A percentile compares a stretch with the other conserved stretches of the same genome.
phyloP scores from a whole-genome alignment of 805 yeast species.

The Ogataea nonfermentans region DNA sequence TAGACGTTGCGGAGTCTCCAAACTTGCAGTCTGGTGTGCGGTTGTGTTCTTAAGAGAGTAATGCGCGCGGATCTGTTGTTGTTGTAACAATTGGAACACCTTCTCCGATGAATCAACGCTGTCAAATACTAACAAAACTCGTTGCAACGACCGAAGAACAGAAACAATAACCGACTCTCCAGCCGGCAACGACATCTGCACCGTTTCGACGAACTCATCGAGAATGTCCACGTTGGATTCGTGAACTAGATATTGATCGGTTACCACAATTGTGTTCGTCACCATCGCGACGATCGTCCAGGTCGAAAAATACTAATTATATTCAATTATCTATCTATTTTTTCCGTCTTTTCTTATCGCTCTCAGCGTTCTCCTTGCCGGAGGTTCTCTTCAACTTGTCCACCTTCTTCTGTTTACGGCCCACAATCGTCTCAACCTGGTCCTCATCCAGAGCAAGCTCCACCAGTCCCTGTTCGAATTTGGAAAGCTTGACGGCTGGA shows the following conservation, averaged over 20 bases:
- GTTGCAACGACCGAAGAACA: constrained; percentile 26
- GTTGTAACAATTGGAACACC: constrained; percentile 16
- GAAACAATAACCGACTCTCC: constrained; percentile 20
- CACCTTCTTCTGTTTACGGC: constrained; percentile 49
- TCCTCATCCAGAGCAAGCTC: constrained; percentile 79
- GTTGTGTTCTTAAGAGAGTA: constrained; percentile 24
- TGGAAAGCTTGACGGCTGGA: constrained; percentile 45
- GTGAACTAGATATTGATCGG: constrained; percentile 25
- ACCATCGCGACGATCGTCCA: constrained; percentile 6
- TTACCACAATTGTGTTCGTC: constrained; percentile 32
- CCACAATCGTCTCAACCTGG: constrained; percentile 59
- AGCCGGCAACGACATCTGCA: constrained; percentile 16
- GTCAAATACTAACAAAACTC: constrained; percentile 30
- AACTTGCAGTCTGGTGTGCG: background rate
- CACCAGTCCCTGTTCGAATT: constrained; percentile 73
- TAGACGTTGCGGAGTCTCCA: constrained; percentile 7
- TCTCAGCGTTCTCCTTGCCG: constrained; percentile 11
- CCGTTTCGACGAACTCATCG: constrained; percentile 16
- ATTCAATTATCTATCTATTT: constrained; percentile 4
- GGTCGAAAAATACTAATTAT: constrained; percentile 1
- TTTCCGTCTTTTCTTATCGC: constrained; percentile 12
- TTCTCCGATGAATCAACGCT: constrained; percentile 14
- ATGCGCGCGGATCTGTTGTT: constrained; percentile 22
- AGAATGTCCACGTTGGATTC: constrained; percentile 19
- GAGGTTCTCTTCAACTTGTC: constrained; percentile 15